Evolutionary conservation across 2,329 filamentous ascomycete species (phyloP), one percentile per base, ranked within the genome.

Genomic region (Pseudogymnoascus pannorum): DNA sequence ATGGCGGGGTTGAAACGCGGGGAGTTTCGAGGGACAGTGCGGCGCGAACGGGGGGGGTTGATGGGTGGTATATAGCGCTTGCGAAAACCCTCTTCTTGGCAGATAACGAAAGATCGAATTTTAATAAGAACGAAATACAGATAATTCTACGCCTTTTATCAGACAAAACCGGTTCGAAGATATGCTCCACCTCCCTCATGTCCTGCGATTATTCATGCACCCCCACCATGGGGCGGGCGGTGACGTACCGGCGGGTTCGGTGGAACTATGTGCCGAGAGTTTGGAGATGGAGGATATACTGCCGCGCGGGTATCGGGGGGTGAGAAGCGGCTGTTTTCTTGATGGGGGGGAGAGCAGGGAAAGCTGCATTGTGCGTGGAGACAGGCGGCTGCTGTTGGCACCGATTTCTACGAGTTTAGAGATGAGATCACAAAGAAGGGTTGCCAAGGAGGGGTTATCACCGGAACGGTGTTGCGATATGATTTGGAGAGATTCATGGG

Each of bases 131-230:
- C 2, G 4, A 51, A 29, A 51, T 51, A 51, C n/a, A 26, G 12
- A 8, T 48, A 29, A 5, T 29, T 51, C 22, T 4, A 16, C 38
- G 2, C 20, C 7, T 18, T 51, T 29, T 16, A 42, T 51, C 24
- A 51, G 7, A 7, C 9, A 9, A 51, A 51, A 51, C 22, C 44
- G 14, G 44, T 26, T 51, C 24, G 12, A 26, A n/a, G n/a, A 29
- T 29, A 51, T 51, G 44, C 44, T 51, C 44, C 44, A 51, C 44
- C 44, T 51, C 24, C 22, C 44, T 51, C 44, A 51, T 51, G 44
- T 29, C 14, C 44, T 51, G 44, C 44, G 44, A 51, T 51, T 51
- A 51, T 51, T 51, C 44, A 51, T 51, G 42, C 44, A 51, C 44
- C 44, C 44, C 44, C 44, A 51, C 44, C 44, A 51, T 7, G 11